Conservation (phyloP, 2,329 filamentous ascomycete genomes). For the Calonectria pseudoreteaudii region DNA sequence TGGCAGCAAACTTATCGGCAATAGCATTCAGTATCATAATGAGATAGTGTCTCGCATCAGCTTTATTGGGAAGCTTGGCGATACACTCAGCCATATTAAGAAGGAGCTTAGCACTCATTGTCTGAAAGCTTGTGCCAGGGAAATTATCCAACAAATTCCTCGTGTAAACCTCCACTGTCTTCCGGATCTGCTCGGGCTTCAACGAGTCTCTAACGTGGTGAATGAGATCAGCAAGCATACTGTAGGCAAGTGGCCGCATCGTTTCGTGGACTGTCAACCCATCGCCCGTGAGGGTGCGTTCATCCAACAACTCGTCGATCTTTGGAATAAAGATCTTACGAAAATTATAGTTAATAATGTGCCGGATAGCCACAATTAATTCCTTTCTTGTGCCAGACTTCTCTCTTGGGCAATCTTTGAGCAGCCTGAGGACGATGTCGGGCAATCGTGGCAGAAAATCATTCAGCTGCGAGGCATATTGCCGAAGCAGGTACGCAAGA, state of each 20-base stretch:
- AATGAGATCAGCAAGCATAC: constrained; percentile 97
- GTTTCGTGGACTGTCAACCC: constrained; percentile 97
- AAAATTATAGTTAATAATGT: constrained; percentile 99
- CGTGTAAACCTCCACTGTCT: constrained; percentile 97
- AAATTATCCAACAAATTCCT: constrained; percentile 95
- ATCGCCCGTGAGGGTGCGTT: constrained; percentile 93
- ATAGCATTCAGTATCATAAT: constrained; percentile 99
- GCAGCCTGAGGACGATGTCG: constrained; percentile 87
- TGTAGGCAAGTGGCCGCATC: constrained; percentile 94
- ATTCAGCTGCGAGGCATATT: constrained; percentile 86
- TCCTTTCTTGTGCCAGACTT: constrained; percentile 96
- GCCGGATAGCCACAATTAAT: constrained; percentile 92
- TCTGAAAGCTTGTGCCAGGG: constrained; percentile 98
- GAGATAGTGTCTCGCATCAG: constrained; percentile 92
- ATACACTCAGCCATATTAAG: constrained; percentile 99
- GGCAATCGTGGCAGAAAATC: constrained; percentile 91
- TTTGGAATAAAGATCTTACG: constrained; percentile 93
- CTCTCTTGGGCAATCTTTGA: constrained; percentile 94
- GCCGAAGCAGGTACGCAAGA: constrained; percentile 88
- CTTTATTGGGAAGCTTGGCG: constrained; percentile 91
- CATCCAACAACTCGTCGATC: constrained; percentile 94
- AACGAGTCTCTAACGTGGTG: constrained; percentile 96
- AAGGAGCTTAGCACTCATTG: constrained; percentile 97
- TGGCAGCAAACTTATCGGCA: constrained; percentile 96
- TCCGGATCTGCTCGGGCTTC: constrained; percentile 88